phyloP scores from a whole-genome alignment of 2,329 filamentous ascomycete genomes.

The Mycosphaerella arachidis region DNA sequence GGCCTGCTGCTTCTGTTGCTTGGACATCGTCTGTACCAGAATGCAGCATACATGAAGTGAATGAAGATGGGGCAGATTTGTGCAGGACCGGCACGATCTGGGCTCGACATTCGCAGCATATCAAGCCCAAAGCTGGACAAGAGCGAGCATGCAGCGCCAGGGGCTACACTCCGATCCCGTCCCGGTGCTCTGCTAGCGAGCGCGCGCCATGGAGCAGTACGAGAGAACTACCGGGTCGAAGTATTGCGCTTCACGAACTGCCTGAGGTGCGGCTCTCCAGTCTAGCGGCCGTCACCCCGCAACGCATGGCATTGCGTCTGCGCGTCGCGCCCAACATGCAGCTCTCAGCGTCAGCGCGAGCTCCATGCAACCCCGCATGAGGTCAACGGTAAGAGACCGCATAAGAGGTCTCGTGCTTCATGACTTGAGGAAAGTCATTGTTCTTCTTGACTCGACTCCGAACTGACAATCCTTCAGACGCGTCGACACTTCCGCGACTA shows the following conservation, averaged over 20 bases:
- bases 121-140: background rate
- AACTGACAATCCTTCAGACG: background rate
- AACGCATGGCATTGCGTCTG: background rate
- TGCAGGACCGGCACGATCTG: no score
- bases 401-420: background rate
- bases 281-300: background rate
- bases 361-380: constrained; percentile 9
- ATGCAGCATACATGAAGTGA: no score
- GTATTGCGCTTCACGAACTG: background rate
- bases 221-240: background rate
- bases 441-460: background rate
- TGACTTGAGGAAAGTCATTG: background rate
- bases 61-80: no score
- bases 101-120: background rate
- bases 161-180: background rate
- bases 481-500: background rate
- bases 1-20: constrained; percentile 36
- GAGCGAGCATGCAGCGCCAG: background rate
- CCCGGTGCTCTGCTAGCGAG: background rate
- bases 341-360: constrained; percentile 4
- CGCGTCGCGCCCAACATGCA: background rate
- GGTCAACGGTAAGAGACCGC: constrained; percentile 1
- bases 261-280: background rate
- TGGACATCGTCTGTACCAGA: constrained; percentile 27
- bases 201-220: background rate